Base-by-base conservation (phyloP, 2,329 filamentous ascomycete genomes). In the Fusarium phyllophilum region DNA sequence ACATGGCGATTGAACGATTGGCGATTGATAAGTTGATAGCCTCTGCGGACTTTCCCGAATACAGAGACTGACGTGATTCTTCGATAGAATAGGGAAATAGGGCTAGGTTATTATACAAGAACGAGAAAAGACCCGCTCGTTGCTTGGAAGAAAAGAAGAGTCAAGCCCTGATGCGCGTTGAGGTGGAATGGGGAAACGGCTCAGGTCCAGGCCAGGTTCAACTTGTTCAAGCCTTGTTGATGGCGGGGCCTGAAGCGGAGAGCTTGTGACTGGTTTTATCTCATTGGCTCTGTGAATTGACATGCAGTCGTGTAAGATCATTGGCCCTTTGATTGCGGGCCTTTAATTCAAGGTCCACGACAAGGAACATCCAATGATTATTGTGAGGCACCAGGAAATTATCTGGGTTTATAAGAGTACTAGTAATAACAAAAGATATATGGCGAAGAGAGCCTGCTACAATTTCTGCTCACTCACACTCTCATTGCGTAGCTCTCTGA, bases 231-330 rank as follows among this genome's bases (percentile, higher is more conserved):
- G 65, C 41, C 49, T 64, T 64, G 51, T 70, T 24, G 55, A 73
- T 68, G 52, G 73, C 62, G 73, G 69, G 69, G 72, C 60, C 59
- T 24, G 65, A 70, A 66, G 67, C 66, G 66, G 66, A 52, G 66
- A 63, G 65, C 66, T 58, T 70, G 51, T 65, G 66, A 52, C 26
- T 39, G 41, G 31, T 51, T 49, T 52, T 29, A 67, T 44, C 39
- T 55, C 49, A 68, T 74, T 74, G 70, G 65, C 42, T 54, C 63
- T 44, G 38, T 26, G 22, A 10, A 34, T 22, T 57, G 48, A 44
- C 24, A 55, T 65, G 59, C 22, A 60, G 72, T 66, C 73, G 72
- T 78, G 76, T 78, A 78, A 78, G 76, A 77, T 78, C 76, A 78
- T 78, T 78, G 76, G 76, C 68, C 60, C 41, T 57, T 66, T 52